Percentiles rank a stretch among this genome's conserved stretches.
These are phyloP conservation scores for Cordyceps militaris DNA, from an alignment of 2,329 filamentous ascomycete species.

Conservation along the genomic window DNA sequence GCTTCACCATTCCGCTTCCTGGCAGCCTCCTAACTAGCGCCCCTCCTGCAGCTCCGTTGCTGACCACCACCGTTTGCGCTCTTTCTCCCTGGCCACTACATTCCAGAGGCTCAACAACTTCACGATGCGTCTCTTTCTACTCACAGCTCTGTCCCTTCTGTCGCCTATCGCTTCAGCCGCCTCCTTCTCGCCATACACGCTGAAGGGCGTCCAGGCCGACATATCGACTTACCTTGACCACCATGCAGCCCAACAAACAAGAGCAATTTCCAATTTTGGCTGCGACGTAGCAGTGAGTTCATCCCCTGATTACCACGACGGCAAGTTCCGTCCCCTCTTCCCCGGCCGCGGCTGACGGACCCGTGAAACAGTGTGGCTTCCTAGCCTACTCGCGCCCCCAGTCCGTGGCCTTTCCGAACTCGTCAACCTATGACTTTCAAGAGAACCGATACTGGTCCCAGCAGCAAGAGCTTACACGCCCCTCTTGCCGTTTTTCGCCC, in stretches of 20 bases:
- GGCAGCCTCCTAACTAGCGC: neutral
- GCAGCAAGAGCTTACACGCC: slow-evolving; percentile 17
- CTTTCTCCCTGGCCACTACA: neutral
- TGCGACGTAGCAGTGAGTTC: slow-evolving; percentile 11
- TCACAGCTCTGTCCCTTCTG: neutral
- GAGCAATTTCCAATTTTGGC: neutral
- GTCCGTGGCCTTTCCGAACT: slow-evolving; percentile 16
- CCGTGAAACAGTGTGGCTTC: slow-evolving; percentile 17
- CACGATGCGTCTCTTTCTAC: neutral
- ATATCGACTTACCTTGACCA: neutral
- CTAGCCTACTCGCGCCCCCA: slow-evolving; percentile 15
- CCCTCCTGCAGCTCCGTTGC: neutral
- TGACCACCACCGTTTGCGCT: neutral
- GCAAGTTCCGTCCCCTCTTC: neutral
- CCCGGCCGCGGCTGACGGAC: neutral
- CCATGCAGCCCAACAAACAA: neutral
- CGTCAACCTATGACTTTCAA: slow-evolving; percentile 15
- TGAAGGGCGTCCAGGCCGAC: neutral
- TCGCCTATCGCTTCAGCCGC: neutral
- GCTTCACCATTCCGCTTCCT: neutral
- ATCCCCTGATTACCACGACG: neutral
- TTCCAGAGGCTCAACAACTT: neutral
- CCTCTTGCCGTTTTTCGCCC: slow-evolving; percentile 22
- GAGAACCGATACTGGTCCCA: slow-evolving; percentile 21
- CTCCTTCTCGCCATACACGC: slow-evolving; percentile 1